phyloP scores from a whole-genome alignment of 371 early-diverging fungal genomes.

The Haplosporangium sp. region DNA sequence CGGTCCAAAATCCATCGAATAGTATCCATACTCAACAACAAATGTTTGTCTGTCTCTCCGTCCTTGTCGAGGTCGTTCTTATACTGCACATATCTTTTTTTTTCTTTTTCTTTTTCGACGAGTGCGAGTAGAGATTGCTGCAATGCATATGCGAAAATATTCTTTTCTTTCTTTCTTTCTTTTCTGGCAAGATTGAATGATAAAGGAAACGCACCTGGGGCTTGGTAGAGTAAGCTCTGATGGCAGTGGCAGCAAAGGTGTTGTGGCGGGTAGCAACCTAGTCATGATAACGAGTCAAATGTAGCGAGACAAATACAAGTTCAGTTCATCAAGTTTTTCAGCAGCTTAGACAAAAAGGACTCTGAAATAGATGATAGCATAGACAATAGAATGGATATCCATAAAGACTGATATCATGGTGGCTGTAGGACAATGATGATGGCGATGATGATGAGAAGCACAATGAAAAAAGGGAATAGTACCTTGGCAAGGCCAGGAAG shows the following conservation, averaged over 20 bases:
- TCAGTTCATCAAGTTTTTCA: neutral
- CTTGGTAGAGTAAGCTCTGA: constrained; percentile 56
- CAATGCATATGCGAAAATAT: too few species aligned
- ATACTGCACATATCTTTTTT: too few species aligned
- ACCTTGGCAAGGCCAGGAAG: constrained; percentile 55
- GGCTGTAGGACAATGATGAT: neutral
- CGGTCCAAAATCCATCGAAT: too few species aligned
- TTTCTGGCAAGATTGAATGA: neutral
- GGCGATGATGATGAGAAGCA: neutral
- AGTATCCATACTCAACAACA: too few species aligned
- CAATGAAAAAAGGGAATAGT: neutral
- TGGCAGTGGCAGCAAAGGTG: constrained; percentile 37
- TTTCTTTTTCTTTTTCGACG: too few species aligned
- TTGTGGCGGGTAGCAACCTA: constrained; percentile 51
- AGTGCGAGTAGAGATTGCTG: too few species aligned
- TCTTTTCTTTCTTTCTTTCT: neutral
- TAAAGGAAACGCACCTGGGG: constrained; percentile 42
- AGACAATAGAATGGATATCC: too few species aligned
- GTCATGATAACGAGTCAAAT: neutral
- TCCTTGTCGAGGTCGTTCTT: too few species aligned
- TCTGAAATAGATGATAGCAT: too few species aligned
- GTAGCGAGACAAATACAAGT: neutral
- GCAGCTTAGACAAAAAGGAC: neutral
- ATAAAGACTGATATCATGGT: neutral
- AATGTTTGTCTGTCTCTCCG: too few species aligned